Conservation (phyloP, 164 flowering plant genomes). For the Umbilicus rupestris region DNA sequence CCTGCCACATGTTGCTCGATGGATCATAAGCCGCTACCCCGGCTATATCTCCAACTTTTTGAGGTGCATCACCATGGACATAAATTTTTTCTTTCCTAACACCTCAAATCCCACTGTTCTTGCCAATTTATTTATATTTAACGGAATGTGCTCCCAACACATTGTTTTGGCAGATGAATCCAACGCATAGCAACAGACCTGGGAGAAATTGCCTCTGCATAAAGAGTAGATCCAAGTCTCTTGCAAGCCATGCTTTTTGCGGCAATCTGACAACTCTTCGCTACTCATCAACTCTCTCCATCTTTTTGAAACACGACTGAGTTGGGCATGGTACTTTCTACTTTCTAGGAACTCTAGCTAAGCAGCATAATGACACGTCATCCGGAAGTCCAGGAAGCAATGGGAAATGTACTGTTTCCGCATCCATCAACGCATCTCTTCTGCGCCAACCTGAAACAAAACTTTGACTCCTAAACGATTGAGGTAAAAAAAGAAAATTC, state of each 20-base stretch:
- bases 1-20: too few relatives aligned
- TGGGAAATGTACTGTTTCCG: neutral
- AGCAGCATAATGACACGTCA: too few relatives aligned
- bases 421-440: neutral
- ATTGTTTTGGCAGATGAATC: slow-evolving; percentile 38
- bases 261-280: slow-evolving; percentile 37
- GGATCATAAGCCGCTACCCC: too few relatives aligned
- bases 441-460: too few relatives aligned
- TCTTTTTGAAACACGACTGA: slow-evolving; percentile 65
- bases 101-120: slow-evolving; percentile 58
- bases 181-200: slow-evolving; percentile 42
- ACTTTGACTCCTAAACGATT: too few relatives aligned
- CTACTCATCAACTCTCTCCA: slow-evolving; percentile 72
- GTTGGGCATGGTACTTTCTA: slow-evolving; percentile 45
- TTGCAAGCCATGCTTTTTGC: slow-evolving; percentile 39
- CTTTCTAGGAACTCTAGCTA: too few relatives aligned
- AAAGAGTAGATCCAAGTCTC: slow-evolving; percentile 81
- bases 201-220: slow-evolving; percentile 44
- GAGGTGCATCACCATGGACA: too few relatives aligned
- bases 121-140: slow-evolving; percentile 27
- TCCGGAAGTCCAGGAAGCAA: slow-evolving; percentile 51
- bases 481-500: too few relatives aligned
- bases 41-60: too few relatives aligned
- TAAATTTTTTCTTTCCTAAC: slow-evolving; percentile 42
- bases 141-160: slow-evolving; percentile 48